Percentiles rank a stretch among this genome's conserved stretches.
These are phyloP conservation scores for Xylariaceae sp. DNA, from an alignment of 2,329 filamentous ascomycete genomes.

Conservation along the genomic window DNA sequence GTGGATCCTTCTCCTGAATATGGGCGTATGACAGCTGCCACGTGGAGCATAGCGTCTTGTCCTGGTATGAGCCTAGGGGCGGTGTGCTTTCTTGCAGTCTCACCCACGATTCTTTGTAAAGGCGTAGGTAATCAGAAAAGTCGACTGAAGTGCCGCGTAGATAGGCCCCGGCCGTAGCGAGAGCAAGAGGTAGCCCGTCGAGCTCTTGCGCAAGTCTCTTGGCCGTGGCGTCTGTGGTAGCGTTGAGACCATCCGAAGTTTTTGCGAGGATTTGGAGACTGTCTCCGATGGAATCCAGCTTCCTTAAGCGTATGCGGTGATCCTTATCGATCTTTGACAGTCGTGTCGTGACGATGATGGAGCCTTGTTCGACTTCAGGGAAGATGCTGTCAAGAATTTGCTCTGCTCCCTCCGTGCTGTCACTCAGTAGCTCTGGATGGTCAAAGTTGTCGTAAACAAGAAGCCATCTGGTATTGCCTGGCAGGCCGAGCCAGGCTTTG, in stretches of 20 bases:
- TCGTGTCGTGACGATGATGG: conserved; percentile 38
- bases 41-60: conserved; percentile 12
- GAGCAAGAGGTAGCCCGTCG: conserved; percentile 12
- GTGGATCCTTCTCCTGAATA: conserved; percentile 6
- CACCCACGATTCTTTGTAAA: conserved; percentile 8
- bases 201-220: conserved; percentile 5
- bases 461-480: conserved; percentile 34
- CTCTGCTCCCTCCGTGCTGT: conserved; percentile 13
- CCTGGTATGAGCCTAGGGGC: conserved; percentile 9
- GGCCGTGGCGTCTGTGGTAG: conserved; percentile 1
- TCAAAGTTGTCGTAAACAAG: conserved; percentile 39
- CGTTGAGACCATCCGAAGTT: neutral
- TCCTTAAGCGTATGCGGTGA: conserved; percentile 28
- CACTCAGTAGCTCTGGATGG: conserved; percentile 29
- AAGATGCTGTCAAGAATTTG: conserved; percentile 32
- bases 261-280: conserved; percentile 2
- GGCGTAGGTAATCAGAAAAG: conserved; percentile 6
- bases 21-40: conserved; percentile 10
- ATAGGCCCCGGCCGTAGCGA: conserved; percentile 10
- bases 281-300: conserved; percentile 21
- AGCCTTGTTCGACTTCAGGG: conserved; percentile 33
- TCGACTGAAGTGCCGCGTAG: conserved; percentile 1
- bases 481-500: conserved; percentile 33
- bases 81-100: conserved; percentile 7
- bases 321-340: conserved; percentile 31